Percentiles rank a stretch among this genome's conserved stretches.
Conservation (phyloP, 306 rosid genomes). For the Alnus glutinosa region DNA sequence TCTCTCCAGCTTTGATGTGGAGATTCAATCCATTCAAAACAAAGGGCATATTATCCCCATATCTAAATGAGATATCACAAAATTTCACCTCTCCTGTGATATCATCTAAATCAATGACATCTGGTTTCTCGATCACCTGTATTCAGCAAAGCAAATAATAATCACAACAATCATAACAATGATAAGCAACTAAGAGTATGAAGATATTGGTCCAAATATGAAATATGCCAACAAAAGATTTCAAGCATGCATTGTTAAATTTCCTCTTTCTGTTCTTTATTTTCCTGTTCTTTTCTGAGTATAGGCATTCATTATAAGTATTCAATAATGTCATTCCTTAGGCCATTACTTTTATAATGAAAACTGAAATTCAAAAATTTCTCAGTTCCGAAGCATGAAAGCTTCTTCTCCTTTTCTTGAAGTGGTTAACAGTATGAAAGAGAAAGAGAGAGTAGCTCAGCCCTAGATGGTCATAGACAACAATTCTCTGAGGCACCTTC, state of each 20-base stretch:
- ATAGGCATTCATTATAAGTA: background rate
- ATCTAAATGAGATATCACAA: constrained; percentile 68
- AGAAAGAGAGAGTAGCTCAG: background rate
- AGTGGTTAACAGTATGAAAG: background rate
- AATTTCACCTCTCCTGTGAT: constrained; percentile 73
- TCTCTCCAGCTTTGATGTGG: constrained; percentile 77
- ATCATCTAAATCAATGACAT: constrained; percentile 59
- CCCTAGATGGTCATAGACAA: background rate
- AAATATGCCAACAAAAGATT: background rate
- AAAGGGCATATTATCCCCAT: constrained; percentile 52
- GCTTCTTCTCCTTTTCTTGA: background rate
- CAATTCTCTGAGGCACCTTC: background rate
- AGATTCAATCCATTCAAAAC: constrained; percentile 69
- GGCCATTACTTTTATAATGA: background rate
- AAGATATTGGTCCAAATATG: background rate
- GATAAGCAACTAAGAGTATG: background rate
- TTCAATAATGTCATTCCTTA: background rate
- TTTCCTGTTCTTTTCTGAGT: no score
- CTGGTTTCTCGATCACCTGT: constrained; percentile 68
- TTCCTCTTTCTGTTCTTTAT: no score
- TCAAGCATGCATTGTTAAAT: no score
- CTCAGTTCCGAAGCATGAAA: background rate
- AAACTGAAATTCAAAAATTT: background rate
- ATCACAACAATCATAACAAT: constrained; percentile 9
- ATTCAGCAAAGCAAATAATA: constrained; percentile 19